These are phyloP conservation scores for Adansonia grandidieri DNA, from an alignment of 441 rosid genomes.

Conservation along the genomic window DNA sequence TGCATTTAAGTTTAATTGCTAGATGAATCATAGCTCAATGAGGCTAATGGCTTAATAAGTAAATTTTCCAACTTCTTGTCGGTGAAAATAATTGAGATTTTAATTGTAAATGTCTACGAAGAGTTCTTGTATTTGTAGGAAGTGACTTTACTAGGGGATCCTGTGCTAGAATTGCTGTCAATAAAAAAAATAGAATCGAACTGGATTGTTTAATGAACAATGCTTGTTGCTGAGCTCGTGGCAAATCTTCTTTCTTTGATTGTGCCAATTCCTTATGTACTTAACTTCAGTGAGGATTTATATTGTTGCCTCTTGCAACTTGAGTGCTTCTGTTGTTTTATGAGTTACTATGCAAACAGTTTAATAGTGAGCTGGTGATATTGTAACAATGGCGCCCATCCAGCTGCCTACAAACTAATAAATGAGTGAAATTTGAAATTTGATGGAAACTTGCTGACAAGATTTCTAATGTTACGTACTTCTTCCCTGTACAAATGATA, in stretches of 20 bases:
- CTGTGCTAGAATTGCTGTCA: background rate
- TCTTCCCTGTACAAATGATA: background rate
- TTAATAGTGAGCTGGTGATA: background rate
- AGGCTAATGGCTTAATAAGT: background rate
- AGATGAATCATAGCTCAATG: slow-evolving; percentile 23
- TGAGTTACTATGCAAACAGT: background rate
- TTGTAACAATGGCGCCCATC: background rate
- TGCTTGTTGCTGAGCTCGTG: background rate
- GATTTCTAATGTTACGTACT: background rate
- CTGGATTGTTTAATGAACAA: too few species aligned
- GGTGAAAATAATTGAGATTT: background rate
- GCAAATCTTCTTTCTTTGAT: background rate
- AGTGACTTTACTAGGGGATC: background rate
- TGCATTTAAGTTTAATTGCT: background rate
- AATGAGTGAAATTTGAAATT: background rate
- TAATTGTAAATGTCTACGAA: background rate
- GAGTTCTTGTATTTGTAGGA: background rate
- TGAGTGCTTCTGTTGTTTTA: slow-evolving; percentile 3
- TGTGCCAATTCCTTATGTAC: background rate
- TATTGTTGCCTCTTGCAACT: background rate
- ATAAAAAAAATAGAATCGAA: background rate
- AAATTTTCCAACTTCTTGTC: background rate
- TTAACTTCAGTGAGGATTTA: background rate
- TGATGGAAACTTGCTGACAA: background rate
- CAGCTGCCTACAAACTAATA: background rate